These are phyloP conservation scores for Boletus bicolor DNA, from an alignment of 768 basidiomycete species.

Conservation along the genomic window DNA sequence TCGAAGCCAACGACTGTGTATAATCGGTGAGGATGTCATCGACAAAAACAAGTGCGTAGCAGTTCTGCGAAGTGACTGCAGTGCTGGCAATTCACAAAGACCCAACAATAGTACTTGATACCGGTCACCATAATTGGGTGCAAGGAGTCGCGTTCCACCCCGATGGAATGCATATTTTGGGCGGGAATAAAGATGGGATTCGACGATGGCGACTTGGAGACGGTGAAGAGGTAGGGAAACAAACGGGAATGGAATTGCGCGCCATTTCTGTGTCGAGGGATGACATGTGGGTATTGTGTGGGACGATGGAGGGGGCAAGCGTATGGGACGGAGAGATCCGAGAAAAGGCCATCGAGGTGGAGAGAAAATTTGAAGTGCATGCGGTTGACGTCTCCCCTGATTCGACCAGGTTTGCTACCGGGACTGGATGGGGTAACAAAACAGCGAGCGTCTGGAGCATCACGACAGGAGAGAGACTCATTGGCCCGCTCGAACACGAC, in stretches of 20 bases:
- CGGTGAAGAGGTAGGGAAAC: not conserved
- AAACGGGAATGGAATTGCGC: not conserved
- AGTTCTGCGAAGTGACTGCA: not conserved
- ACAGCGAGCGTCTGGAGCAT: not conserved
- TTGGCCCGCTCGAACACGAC: not conserved
- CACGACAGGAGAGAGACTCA: not conserved
- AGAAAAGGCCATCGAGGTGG: not conserved
- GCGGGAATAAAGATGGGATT: not conserved
- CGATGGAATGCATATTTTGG: not conserved
- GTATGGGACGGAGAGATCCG: not conserved
- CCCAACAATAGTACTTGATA: not conserved
- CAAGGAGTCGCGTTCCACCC: constrained; percentile 1
- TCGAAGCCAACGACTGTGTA: not conserved
- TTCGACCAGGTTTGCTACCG: not conserved
- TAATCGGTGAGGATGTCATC: not conserved
- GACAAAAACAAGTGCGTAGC: not conserved
- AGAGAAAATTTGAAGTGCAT: not conserved
- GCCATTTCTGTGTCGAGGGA: not conserved
- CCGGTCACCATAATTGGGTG: not conserved
- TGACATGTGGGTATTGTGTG: not conserved
- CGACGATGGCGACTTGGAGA: not conserved
- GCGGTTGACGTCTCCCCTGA: not conserved
- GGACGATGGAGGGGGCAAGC: not conserved
- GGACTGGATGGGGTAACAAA: not conserved
- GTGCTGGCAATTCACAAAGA: not conserved